A percentile compares a stretch with the other conserved stretches of the same genome.
These are phyloP conservation scores for Papiliotrema fonsecae DNA, from an alignment of 1,284 basidiomycete genomes.

Conservation along the genomic window DNA sequence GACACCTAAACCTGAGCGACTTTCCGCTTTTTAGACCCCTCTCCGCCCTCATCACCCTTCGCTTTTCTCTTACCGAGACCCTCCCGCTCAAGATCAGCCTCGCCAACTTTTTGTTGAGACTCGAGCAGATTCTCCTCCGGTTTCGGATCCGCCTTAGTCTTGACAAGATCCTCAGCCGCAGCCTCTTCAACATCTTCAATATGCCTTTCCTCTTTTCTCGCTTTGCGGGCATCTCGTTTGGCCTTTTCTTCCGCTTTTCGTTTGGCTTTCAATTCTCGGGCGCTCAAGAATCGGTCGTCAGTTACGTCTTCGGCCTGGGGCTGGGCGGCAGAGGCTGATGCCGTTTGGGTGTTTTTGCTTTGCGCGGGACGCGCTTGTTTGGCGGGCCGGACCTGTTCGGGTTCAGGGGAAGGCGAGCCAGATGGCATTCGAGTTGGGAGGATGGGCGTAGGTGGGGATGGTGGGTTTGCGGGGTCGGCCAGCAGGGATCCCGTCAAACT, in stretches of 20 bases:
- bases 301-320: conserved; percentile 15
- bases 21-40: conserved; percentile 23
- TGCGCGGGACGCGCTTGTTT: conserved; percentile 4
- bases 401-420: conserved; percentile 23
- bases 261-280: conserved; percentile 36
- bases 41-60: conserved; percentile 2
- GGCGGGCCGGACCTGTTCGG: conserved; percentile 1
- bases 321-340: conserved; percentile 6
- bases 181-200: conserved; percentile 15
- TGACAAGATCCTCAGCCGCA: conserved; percentile 17
- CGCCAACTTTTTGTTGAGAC: too few relatives aligned
- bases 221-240: conserved; percentile 40
- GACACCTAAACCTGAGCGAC: conserved; percentile 15
- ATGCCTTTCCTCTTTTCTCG: conserved; percentile 28
- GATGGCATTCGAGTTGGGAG: conserved; percentile 12
- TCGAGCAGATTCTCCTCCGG: too few relatives aligned
- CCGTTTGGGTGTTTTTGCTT: conserved; percentile 1
- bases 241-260: conserved; percentile 40
- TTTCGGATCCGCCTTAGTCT: conserved; percentile 2
- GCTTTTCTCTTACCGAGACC: conserved; percentile 1
- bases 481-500: conserved; percentile 88
- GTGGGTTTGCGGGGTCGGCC: conserved; percentile 71
- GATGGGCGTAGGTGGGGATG: conserved; percentile 47
- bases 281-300: conserved; percentile 26
- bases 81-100: neutral